Evolutionary conservation across 2,329 filamentous ascomycete genomes (phyloP), one percentile per base, ranked within the genome.

Genomic region (Taxawa tesnikishii): DNA sequence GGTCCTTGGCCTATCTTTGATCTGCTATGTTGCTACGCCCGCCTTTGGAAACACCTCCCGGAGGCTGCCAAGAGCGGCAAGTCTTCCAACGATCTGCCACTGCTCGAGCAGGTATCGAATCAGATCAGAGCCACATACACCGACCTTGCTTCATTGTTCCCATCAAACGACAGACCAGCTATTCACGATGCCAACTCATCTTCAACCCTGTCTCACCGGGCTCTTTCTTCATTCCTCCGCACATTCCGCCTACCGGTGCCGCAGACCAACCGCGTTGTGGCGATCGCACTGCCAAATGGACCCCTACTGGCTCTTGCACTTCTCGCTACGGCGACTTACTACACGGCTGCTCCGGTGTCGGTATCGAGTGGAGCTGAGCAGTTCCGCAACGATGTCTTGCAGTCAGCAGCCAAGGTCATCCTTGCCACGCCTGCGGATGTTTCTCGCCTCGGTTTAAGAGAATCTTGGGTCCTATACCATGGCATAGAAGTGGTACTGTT

Each of bases 271-370:
- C 33, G 37, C 13, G 52, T 65, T 9, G 56, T 70, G 7, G 66
- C 62, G 16, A 59, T 72, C 28, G 62, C 67, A 2, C 44, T 73
- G 4, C 66, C 67, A 1, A 73, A 72, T 40, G 68, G 68, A 3
- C 64, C 65, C 8, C 47, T 70, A 2, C 52, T 71, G n/a, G 68
- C 66, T 7, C 53, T 67, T 9, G 58, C 63, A 3, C 60, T 62
- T 15, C 43, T 73, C 11, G 63, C 67, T 1, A 59, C 66, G 4
- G 53, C 63, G 3, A 65, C 60, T 12, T 63, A 61, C 37, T 71
- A 68, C 42, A 66, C 58, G 4, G 61, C 65, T 25, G 67, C 67
- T 2, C 68, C 68, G 1, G 60, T 73, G 39, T 67, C 66, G 29
- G 56, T 64, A 5, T 56, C 60, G 2, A 63, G 59, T 7, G 50